Evolutionary conservation across 192 early-diverging fungal genomes (phyloP).

Genomic region (Dispira simplex): DNA sequence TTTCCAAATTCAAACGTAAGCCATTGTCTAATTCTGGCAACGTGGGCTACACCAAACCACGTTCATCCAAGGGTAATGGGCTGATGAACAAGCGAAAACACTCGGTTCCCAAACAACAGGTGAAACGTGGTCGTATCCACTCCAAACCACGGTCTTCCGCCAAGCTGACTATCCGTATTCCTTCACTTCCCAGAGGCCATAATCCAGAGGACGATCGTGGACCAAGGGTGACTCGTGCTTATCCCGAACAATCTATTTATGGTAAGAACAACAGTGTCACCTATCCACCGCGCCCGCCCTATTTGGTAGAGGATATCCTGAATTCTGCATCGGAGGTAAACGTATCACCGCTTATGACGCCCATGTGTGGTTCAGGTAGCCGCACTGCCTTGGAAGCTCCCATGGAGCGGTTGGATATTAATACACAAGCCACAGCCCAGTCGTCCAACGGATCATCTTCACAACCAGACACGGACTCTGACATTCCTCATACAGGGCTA

Average conservation of each 20-base stretch:
- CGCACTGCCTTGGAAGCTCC: background rate
- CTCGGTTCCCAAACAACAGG: background rate
- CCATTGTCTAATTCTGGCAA: background rate
- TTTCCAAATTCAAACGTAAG: slow-evolving; percentile 9
- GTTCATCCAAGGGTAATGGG: background rate
- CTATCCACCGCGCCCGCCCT: no score
- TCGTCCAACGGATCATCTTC: background rate
- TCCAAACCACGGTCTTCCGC: background rate
- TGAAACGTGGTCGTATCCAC: slow-evolving; percentile 4
- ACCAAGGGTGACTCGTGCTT: no score
- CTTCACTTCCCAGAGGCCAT: background rate
- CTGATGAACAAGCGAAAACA: background rate
- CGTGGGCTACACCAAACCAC: background rate
- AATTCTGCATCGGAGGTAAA: no score
- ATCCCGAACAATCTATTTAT: no score
- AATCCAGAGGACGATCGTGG: no score
- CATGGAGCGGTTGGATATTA: slow-evolving; percentile 1
- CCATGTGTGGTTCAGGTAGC: background rate
- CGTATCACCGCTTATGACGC: background rate
- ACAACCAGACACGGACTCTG: background rate
- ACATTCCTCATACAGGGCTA: background rate
- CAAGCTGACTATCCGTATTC: background rate
- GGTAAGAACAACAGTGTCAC: no score
- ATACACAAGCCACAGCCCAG: background rate
- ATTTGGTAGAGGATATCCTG: no score